Evolutionary conservation across 208 protist genomes (phyloP).

Genomic region (Wallacemonas sp.): DNA sequence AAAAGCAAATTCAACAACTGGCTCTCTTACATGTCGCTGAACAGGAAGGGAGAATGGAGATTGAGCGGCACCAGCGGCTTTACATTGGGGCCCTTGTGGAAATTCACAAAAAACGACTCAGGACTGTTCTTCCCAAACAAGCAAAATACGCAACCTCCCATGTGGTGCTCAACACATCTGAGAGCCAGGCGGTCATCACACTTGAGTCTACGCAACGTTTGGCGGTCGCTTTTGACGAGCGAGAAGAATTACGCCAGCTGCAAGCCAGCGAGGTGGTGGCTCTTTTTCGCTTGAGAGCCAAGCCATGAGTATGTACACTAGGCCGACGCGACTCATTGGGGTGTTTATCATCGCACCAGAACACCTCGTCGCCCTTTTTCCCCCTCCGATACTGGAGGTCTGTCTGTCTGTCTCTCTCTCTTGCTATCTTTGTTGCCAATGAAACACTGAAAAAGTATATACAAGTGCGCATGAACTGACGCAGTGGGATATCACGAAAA

Average conservation of each 20-base stretch:
- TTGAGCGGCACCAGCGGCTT: slow-evolving; percentile 39
- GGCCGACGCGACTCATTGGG: too few relatives aligned
- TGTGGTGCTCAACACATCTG: slow-evolving; percentile 18
- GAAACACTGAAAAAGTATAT: too few relatives aligned
- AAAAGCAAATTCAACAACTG: slow-evolving; percentile 26
- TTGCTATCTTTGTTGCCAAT: too few relatives aligned
- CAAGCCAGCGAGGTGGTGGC: slow-evolving; percentile 30
- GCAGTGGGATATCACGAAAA: too few relatives aligned
- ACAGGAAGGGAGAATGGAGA: slow-evolving; percentile 35
- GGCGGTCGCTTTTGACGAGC: slow-evolving; percentile 29
- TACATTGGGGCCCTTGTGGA: slow-evolving; percentile 25
- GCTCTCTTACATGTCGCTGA: slow-evolving; percentile 36
- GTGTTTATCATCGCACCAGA: too few relatives aligned
- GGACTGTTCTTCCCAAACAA: slow-evolving; percentile 32
- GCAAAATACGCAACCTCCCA: slow-evolving; percentile 29
- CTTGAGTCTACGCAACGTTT: slow-evolving; percentile 29
- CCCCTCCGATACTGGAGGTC: too few relatives aligned
- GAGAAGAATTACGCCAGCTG: slow-evolving; percentile 26
- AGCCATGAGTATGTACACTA: background rate
- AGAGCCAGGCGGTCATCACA: slow-evolving; percentile 16
- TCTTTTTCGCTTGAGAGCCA: slow-evolving; percentile 14
- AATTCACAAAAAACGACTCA: slow-evolving; percentile 19
- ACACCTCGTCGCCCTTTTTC: too few relatives aligned
- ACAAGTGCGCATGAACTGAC: too few relatives aligned
- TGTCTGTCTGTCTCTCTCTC: too few relatives aligned